These are phyloP conservation scores for Catharanthus roseus DNA, from an alignment of 257 asterid species.

Conservation along the genomic window DNA sequence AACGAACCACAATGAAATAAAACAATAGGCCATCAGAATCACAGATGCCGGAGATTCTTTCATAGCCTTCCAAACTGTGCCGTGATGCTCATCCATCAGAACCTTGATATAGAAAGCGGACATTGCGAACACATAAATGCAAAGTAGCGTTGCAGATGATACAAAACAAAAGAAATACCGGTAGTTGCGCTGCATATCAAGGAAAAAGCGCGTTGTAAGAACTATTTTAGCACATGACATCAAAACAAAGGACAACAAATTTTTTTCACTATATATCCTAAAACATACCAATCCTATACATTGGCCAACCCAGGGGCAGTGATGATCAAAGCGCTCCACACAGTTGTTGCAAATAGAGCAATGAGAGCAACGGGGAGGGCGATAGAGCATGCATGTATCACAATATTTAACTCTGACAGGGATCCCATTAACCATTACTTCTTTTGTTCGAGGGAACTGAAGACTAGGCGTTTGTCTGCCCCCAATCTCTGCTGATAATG, in stretches of 20 bases:
- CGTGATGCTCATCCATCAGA: constrained; percentile 68
- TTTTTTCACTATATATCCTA: background rate
- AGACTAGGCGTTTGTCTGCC: constrained; percentile 94
- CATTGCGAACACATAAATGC: constrained; percentile 82
- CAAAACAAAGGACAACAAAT: background rate
- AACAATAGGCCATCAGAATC: constrained; percentile 77
- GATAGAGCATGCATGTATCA: constrained; percentile 97
- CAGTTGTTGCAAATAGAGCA: constrained; percentile 95
- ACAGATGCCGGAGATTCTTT: constrained; percentile 92
- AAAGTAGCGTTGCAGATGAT: constrained; percentile 84
- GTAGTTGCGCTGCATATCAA: constrained; percentile 85
- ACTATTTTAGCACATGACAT: constrained; percentile 1
- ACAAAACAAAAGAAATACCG: constrained; percentile 91
- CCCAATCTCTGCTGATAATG: constrained; percentile 75
- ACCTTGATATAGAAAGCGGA: constrained; percentile 83
- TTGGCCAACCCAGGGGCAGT: constrained; percentile 99
- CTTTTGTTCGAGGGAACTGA: constrained; percentile 91
- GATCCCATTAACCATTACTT: constrained; percentile 91
- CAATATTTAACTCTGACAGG: constrained; percentile 92
- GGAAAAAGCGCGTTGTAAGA: constrained; percentile 3
- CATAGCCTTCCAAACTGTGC: constrained; percentile 96
- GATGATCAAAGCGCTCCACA: constrained; percentile 96
- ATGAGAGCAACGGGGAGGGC: constrained; percentile 99
- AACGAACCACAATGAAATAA: constrained; percentile 95
- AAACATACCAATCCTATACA: constrained; percentile 83